Conservation (phyloP, 129 eudicot species). For the Tagetes erecta region DNA sequence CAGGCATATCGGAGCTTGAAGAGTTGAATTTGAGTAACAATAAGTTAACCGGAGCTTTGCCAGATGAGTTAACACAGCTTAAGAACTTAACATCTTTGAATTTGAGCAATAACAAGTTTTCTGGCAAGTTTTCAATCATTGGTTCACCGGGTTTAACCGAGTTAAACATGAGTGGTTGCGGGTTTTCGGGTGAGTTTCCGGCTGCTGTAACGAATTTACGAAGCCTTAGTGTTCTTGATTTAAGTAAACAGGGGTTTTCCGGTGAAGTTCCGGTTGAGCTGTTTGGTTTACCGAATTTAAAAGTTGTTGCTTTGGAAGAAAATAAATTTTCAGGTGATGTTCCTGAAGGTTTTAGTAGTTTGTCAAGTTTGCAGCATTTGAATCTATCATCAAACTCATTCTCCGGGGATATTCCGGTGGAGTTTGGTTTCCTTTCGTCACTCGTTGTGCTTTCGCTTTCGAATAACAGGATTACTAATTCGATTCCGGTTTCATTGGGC, state of each 20-base stretch:
- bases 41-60: conserved; percentile 53
- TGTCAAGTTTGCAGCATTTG: conserved; percentile 51
- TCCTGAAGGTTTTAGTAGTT: conserved; percentile 88
- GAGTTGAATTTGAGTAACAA: conserved; percentile 60
- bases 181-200: conserved; percentile 64
- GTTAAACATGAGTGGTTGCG: conserved; percentile 69
- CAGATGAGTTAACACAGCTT: conserved; percentile 47
- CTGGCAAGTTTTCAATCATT: conserved; percentile 31
- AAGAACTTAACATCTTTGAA: conserved; percentile 60
- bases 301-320: conserved; percentile 64
- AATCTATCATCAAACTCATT: conserved; percentile 69
- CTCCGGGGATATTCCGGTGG: conserved; percentile 59
- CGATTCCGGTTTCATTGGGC: conserved; percentile 55
- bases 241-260: conserved; percentile 69
- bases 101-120: conserved; percentile 55
- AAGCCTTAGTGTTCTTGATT: conserved; percentile 61
- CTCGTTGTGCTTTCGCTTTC: conserved; percentile 59
- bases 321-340: conserved; percentile 61
- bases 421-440: conserved; percentile 61
- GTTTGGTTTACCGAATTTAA: conserved; percentile 67
- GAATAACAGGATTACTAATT: conserved; percentile 41
- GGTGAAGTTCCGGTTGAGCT: conserved; percentile 73
- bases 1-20: conserved; percentile 37
- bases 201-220: conserved; percentile 47
- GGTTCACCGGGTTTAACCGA: conserved; percentile 40